Evolutionary conservation across 1,284 basidiomycete genomes (phyloP), one percentile per base, ranked within the genome.

Genomic region (Pterulicium gracile): DNA sequence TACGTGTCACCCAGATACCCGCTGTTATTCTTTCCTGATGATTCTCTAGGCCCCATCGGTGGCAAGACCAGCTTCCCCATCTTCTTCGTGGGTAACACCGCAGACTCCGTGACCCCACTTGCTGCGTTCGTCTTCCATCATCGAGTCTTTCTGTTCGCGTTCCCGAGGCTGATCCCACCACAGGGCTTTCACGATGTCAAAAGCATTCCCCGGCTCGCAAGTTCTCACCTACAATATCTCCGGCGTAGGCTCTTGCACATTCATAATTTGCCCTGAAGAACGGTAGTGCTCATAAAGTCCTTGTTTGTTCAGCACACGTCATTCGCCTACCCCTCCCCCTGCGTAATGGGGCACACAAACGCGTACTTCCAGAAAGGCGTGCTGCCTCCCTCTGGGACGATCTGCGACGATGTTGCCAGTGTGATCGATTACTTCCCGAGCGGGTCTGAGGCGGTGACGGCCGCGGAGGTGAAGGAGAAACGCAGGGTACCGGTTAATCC

Each of bases 321-420:
- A 3, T 24, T 55, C 14, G 53, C 55, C n/a, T 35, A 55, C 3
- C 50, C 53, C 10, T 61, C 59, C 1, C 12, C 46, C 49, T 60
- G 60, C 48, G 55, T 54, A 4, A 43, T 42, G 5, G 46, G 47
- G 2, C 24, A 44, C 7, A 44, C 52, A 20, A 54, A 52, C 12
- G 51, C 49, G 19, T 62, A 54, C 51, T 60, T 59, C 45, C 51
- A 46, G 3, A 52, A 60, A 42, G 60, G 56, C 21, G 59, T 54
- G n/a, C 52, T 62, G 2, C 58, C 60, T 3, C 42, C 51, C n/a
- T 43, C 51, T 13, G 58, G 52, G 3, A 55, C 54, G 12, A 43
- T 57, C 10, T 62, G 59, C 45, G 24, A 50, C 2, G 46, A 54
- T 2, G 59, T 58, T 47, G 51, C 47, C 39, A n/a, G n/a, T n/a